Base-by-base conservation (phyloP, 176 grass and related monocot genomes). In the Triticum timopheevii region DNA sequence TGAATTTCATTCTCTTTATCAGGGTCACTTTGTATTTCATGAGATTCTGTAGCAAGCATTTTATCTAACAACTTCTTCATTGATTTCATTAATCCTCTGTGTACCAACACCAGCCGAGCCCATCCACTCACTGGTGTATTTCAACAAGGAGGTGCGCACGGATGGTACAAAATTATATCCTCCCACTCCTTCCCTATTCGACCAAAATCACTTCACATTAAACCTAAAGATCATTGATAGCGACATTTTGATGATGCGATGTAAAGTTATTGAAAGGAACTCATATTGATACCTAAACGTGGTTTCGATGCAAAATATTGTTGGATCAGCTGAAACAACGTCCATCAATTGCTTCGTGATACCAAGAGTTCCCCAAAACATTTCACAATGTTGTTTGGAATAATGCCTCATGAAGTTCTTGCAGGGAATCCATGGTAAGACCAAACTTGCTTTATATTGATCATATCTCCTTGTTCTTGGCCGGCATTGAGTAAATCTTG, bases 41-140 rank as follows among this genome's bases (percentile, higher is more conserved):
- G 52, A 56, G 52, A 56, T 20, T 19, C 6, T 7, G 1, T 7
- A 19, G 6, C 5, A 56, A 56, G 1, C 0, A 6, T 56, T 19
- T 17, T 50, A 6, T 56, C 19, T 20, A 54, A 2, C 50, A 54
- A 52, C 50, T 17, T 54, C 4, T 17, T 54, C 5, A 54, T 7
- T 54, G 50, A 54, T 54, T 54, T 54, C 15, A 17, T 54, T 54
- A 54, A 19, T 19, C 5, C 1, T 54, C 6, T 54, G 6, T 54
- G 16, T 7, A 19, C 88, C 79, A 92, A 90, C 83, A 95, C 88
- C 89, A 6, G 0, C 50, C 5, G 27, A 67, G 24, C 6, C 13
- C 65, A 67, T 13, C 6, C 5, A 66, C 64, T 31, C 25, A 66
- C 10, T 6, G 0, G 0, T 7, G 28, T 5, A 33, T 34, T 67